Conservation (phyloP, 1,139 yeast genomes). For the Candida smagusa region DNA sequence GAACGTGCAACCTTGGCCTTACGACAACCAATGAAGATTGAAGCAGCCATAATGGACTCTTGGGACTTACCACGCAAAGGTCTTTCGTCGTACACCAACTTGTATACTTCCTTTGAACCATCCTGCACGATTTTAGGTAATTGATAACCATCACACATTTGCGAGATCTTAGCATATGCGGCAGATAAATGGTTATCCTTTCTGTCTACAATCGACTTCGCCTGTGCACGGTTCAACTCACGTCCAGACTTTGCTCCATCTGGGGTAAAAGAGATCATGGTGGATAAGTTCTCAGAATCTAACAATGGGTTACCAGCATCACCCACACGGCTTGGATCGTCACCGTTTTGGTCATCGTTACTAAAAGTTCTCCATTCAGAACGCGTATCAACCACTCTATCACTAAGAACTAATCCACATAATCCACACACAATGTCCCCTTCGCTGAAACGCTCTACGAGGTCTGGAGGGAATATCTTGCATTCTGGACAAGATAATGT, state of each 20-base stretch:
- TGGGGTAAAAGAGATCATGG: constrained; percentile 84
- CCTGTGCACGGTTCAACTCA: constrained; percentile 87
- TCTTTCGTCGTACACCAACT: constrained; percentile 85
- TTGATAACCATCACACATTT: constrained; percentile 96
- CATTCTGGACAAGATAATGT: constrained; percentile 95
- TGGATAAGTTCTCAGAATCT: constrained; percentile 88
- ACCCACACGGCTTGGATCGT: constrained; percentile 99
- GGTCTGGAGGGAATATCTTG: constrained; percentile 90
- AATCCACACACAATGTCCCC: constrained; percentile 98
- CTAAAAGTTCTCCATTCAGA: constrained; percentile 98
- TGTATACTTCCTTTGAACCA: constrained; percentile 95
- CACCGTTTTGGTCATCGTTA: constrained; percentile 96
- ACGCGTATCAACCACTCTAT: constrained; percentile 88
- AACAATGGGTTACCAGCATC: constrained; percentile 95
- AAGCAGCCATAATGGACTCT: constrained; percentile 95
- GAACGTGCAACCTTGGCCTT: constrained; percentile 94
- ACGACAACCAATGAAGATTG: constrained; percentile 91
- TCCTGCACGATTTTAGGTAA: constrained; percentile 94
- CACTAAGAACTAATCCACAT: constrained; percentile 92
- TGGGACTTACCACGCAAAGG: constrained; percentile 87
- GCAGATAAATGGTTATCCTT: constrained; percentile 84
- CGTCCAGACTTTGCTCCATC: constrained; percentile 77
- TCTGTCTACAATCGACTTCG: constrained; percentile 77
- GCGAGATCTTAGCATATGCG: constrained; percentile 87
- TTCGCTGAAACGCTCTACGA: constrained; percentile 91